phyloP scores from a whole-genome alignment of 352 stramenopile species.

The Phytophthora foliorum region DNA sequence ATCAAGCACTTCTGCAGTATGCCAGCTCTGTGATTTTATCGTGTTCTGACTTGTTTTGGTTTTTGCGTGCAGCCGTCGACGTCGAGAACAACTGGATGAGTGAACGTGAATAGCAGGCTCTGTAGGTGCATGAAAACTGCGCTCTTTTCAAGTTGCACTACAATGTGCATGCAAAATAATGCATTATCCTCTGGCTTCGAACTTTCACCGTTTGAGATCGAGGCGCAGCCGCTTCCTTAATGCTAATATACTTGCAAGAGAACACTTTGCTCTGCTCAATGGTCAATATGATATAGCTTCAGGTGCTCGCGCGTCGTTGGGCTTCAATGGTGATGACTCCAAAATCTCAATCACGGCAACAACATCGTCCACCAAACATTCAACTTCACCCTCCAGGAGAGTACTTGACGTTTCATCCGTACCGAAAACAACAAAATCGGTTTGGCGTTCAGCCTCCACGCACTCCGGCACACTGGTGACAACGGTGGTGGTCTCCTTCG shows the following conservation, averaged over 20 bases:
- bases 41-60: constrained; percentile 5
- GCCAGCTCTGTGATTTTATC: neutral
- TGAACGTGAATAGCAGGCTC: constrained; percentile 10
- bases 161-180: constrained; percentile 14
- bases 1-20: neutral
- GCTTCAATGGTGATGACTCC: neutral
- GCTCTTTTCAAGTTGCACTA: constrained; percentile 2
- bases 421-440: neutral
- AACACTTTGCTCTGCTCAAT: neutral
- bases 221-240: too few relatives aligned
- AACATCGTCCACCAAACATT: constrained; percentile 22
- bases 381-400: constrained; percentile 4
- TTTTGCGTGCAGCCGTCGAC: constrained; percentile 27
- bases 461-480: neutral
- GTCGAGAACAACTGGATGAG: constrained; percentile 34
- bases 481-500: neutral
- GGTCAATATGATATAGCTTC: constrained; percentile 3
- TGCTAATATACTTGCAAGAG: too few relatives aligned
- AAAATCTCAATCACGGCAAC: constrained; percentile 15
- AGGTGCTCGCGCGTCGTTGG: neutral
- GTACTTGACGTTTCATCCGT: neutral
- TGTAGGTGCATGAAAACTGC: neutral
- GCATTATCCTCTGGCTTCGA: neutral
- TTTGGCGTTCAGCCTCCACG: too few relatives aligned
- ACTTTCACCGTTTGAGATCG: too few relatives aligned